These are phyloP conservation scores for Dianthus caryophyllus DNA, from an alignment of 148 eudicot species.

Conservation along the genomic window DNA sequence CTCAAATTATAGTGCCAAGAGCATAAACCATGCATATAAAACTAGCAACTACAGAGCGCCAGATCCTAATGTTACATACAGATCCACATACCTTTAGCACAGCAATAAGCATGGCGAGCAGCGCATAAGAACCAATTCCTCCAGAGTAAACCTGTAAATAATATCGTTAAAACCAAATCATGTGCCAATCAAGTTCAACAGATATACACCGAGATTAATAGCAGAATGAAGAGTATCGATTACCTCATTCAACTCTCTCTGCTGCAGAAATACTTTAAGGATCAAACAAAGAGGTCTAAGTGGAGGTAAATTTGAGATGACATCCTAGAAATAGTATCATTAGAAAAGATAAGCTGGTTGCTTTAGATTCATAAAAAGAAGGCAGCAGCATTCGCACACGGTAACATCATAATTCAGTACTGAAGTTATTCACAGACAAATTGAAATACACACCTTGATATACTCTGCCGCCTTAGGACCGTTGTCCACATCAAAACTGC, in stretches of 20 bases:
- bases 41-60: not conserved
- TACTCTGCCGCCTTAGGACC: conserved; percentile 97
- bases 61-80: not conserved
- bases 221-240: not conserved
- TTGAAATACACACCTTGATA: conserved; percentile 54
- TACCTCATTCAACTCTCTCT: conserved; percentile 94
- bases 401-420: not conserved
- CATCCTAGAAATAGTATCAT: conserved; percentile 48
- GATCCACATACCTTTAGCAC: conserved; percentile 67
- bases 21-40: not conserved
- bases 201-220: not conserved
- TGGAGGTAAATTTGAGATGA: conserved; percentile 71
- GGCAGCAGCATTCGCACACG: not conserved
- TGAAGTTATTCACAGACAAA: not conserved
- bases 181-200: not conserved
- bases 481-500: conserved; percentile 84
- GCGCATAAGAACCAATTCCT: conserved; percentile 94
- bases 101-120: conserved; percentile 89
- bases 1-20: not conserved
- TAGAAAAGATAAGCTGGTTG: not conserved
- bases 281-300: conserved; percentile 88
- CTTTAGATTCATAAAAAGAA: not conserved
- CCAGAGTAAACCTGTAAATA: conserved; percentile 76
- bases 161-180: not conserved
- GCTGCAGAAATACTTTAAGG: conserved; percentile 90